Evolutionary conservation across 1,139 yeast genomes (phyloP).

Genomic region (Scheffersomyces lignicola): DNA sequence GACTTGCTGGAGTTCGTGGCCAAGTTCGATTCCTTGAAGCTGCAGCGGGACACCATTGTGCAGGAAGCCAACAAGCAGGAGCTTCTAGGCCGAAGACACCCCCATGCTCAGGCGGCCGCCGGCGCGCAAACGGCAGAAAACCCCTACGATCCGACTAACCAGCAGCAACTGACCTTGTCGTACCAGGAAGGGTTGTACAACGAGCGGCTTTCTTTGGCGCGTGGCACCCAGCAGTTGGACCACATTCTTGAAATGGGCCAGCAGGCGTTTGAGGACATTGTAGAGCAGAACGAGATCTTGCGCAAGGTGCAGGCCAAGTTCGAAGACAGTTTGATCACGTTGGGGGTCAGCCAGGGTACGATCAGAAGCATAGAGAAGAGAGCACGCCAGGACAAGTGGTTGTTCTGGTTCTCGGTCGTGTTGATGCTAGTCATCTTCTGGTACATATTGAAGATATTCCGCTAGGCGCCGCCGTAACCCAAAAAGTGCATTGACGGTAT

Average conservation of each 20-base stretch:
- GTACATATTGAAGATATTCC: conserved; percentile 64
- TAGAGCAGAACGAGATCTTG: conserved; percentile 78
- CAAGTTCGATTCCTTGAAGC: conserved; percentile 64
- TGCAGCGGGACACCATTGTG: conserved; percentile 59
- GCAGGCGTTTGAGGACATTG: conserved; percentile 79
- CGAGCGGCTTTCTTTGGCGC: conserved; percentile 63
- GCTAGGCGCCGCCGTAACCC: conserved; percentile 34
- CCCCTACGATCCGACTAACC: conserved; percentile 50
- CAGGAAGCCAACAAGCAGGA: conserved; percentile 59
- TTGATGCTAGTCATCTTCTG: conserved; percentile 68
- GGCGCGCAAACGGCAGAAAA: conserved; percentile 47
- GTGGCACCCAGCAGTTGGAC: conserved; percentile 82
- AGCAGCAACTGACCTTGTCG: conserved; percentile 31
- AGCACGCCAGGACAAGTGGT: conserved; percentile 85
- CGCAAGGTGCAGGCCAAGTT: conserved; percentile 63
- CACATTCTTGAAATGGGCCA: conserved; percentile 89
- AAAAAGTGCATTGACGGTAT: too few relatives aligned
- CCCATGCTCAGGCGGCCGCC: conserved; percentile 13
- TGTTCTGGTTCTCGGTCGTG: conserved; percentile 76
- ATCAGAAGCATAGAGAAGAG: conserved; percentile 78
- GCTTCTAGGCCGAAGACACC: conserved; percentile 55
- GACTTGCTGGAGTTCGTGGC: conserved; percentile 58
- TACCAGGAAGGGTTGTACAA: conserved; percentile 67
- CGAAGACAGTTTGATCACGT: conserved; percentile 68
- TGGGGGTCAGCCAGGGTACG: conserved; percentile 87